Base-by-base conservation (phyloP, 1,284 basidiomycete species). In the Cutaneotrichosporon sp. region DNA sequence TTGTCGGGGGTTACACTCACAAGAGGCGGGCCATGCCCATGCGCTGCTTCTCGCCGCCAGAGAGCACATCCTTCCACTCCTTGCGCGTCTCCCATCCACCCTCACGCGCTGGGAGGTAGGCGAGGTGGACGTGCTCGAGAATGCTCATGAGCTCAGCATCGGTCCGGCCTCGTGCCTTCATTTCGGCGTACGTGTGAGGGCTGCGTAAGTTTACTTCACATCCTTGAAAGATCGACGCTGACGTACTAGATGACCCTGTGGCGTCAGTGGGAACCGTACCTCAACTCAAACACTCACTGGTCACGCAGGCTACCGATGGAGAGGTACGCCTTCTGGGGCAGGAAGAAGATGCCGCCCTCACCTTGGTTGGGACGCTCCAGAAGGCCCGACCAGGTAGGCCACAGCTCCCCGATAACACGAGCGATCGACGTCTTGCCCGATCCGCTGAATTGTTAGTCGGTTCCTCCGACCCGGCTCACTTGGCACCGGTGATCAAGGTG, bases 341-440 rank as follows among this genome's bases (percentile, higher is more conserved):
- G 84, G 68, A 97, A 91, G 73, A 97, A 90, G 58, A 97, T 85
- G 7, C 85, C 87, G 49, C 74, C 74, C 55, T 82, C 79, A 60
- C 84, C 78, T 69, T 78, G 70, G 1, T 67, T 53, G 61, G 82
- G 83, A 36, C 84, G 69, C 60, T 80, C 71, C 59, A 86, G 67
- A 81, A 77, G 71, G 66, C 70, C 73, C 56, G 68, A 81, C 79
- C 77, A 68, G 78, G 87, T 72, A 74, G 85, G 69, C 95, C 95
- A 99, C 3, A 98, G 81, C 8, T 92, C 90, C 1, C 92, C 92
- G 4, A 97, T 81, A 9, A 99, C 90, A 10, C 95, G 85, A 1
- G 94, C 93, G 33, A 98, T 87, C 6, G 92, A 88, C 0, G 93
- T 95, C 82, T 99, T 98, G 0, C 95, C 95, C 1, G 95, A 91